Base-by-base conservation (phyloP, 495 filamentous ascomycete species). In the Beverwykella pulmonaria region DNA sequence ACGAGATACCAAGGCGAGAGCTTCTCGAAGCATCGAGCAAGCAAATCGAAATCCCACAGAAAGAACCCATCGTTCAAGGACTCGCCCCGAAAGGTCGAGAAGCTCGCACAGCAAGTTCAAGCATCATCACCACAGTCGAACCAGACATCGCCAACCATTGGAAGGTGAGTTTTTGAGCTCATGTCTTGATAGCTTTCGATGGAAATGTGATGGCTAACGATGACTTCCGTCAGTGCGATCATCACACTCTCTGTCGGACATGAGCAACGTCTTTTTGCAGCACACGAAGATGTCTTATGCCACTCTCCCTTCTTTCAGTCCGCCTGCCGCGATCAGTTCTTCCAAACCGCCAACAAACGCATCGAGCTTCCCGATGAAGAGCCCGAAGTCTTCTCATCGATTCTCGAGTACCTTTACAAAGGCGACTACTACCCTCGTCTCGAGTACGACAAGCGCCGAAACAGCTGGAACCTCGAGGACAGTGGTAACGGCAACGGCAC, bases 381-480 rank as follows among this genome's bases (percentile, higher is more conserved):
- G 71, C 90, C 93, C 17, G 92, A 95, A 74, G 87, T 94, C 71
- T 90, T 97, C 82, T 94, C 92, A 27, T 92, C 89, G 20, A 82
- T 97, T 19, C 86, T 97, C 53, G 92, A 96, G 75, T 96, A 89
- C 72, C 87, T 96, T 63, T 96, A 97, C 84, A 92, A 93, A 82
- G 92, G 90, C 68, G 92, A 96, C 75, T 97, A 97, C 77, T 93
- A 88, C 62, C 92, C 78, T 52, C 69, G 74, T 19, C 73, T 80
- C 20, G 70, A 71, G 63, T 75, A 72, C 67, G 76, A 80, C 66
- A 78, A 78, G 68, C 71, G 73, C 53, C 69, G 75, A 15, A 65
- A 73, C 20, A 74, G 61, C 57, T 79, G 77, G 77, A 61, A 68
- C 32, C 75, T 79, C 39, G 75, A 79, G 55, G 69, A 73, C 39